Evolutionary conservation across 345 rosid species (phyloP), one percentile per base, ranked within the genome.

Genomic region (Hypericum perforatum): DNA sequence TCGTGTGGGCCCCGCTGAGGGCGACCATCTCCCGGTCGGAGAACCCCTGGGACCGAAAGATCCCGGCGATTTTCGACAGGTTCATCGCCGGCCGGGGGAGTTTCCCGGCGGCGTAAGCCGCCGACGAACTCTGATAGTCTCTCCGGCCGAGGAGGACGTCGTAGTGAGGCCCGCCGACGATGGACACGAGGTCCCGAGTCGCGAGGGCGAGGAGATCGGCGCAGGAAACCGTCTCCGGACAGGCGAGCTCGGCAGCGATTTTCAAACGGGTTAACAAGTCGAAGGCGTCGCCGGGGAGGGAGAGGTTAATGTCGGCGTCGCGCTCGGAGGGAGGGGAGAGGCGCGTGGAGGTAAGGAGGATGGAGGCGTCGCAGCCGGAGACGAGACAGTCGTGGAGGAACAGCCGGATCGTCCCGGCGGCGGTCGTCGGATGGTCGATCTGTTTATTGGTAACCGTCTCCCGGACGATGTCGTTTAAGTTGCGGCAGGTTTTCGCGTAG

Each of bases 1-100:
- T 81, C 1, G 87, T 81, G 64, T 81, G 87, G 3, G 60, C 54
- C 0, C 66, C 66, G 16, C 11, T 9, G 44, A 61, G 16, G 6
- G 65, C 65, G 40, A 61, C 65, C 65, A 61, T 53, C 13, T 61
- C 65, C 45, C 46, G 58, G 8, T 43, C 65, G 7, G 65, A 37
- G 12, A 53, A 61, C 9, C 58, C 58, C 40, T 29, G 53, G 16
- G 58, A 38, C 0, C 39, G 2, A 41, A 61, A 61, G 3, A 44
- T 13, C 12, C 44, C n/a, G 41, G 53, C 53, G 38, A 61, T 53
- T 11, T 52, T 16, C 1, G 58, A 22, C 15, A 53, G 11, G 39
- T 58, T 6, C 65, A 61, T 61, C 5, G 48, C 45, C 6, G 65
- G 52, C 5, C 5, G 11, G 3, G 65, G 51, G 22, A 61, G 13